phyloP scores from a whole-genome alignment of 495 filamentous ascomycete species.

The Penicillium cataractarum region DNA sequence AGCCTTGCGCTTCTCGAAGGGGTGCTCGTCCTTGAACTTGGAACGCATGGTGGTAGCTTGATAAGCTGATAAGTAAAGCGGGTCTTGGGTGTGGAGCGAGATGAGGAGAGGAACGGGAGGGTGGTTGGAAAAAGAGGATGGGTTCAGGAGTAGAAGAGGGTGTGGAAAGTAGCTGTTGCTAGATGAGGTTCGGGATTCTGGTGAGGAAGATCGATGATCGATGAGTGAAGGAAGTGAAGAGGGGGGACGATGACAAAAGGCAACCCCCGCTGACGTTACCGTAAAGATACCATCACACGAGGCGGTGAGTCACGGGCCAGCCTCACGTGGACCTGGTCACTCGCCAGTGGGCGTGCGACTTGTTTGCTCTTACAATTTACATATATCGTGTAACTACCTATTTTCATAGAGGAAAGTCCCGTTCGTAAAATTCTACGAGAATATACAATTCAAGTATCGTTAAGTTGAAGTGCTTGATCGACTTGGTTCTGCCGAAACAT shows the following conservation, averaged over 20 bases:
- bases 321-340: slow-evolving; percentile 24
- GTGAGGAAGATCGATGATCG: slow-evolving; percentile 15
- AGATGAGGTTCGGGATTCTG: slow-evolving; percentile 22
- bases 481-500: background rate
- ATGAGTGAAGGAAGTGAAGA: slow-evolving; percentile 14
- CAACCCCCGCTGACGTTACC: slow-evolving; percentile 38
- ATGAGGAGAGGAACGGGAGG: slow-evolving; percentile 10
- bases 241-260: slow-evolving; percentile 36
- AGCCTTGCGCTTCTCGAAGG: slow-evolving; percentile 98
- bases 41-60: slow-evolving; percentile 69
- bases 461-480: background rate
- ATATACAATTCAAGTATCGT: no score
- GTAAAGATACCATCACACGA: slow-evolving; percentile 37
- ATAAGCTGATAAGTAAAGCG: slow-evolving; percentile 38
- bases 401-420: no score
- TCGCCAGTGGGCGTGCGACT: slow-evolving; percentile 1
- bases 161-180: slow-evolving; percentile 15
- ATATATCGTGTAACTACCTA: no score
- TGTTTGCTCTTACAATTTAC: background rate
- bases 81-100: slow-evolving; percentile 26
- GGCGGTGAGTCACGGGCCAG: slow-evolving; percentile 38
- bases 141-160: slow-evolving; percentile 19
- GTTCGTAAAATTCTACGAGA: no score
- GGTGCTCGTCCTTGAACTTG: slow-evolving; percentile 99
- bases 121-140: slow-evolving; percentile 12